These are phyloP conservation scores for Neurospora sp. DNA, from an alignment of 495 filamentous ascomycete genomes.

Conservation along the genomic window DNA sequence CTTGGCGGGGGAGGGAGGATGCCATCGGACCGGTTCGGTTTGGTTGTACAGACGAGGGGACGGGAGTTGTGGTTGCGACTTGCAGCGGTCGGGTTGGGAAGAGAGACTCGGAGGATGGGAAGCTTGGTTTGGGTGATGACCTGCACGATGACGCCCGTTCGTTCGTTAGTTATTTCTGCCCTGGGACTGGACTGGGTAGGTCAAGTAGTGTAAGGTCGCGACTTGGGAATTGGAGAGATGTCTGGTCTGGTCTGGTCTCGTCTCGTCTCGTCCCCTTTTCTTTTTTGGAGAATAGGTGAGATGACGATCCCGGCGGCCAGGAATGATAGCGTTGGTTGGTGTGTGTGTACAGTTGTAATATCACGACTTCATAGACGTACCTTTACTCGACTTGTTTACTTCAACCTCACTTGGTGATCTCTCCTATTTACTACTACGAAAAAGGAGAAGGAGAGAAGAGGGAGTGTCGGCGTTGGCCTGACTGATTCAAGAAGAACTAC, in stretches of 20 bases:
- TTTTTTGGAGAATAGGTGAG: not conserved
- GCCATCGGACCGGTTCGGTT: not conserved
- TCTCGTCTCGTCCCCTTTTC: not conserved
- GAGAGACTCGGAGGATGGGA: conserved; percentile 14
- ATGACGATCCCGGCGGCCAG: not conserved
- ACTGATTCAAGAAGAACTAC: not conserved
- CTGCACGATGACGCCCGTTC: conserved; percentile 16
- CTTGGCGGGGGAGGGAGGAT: not conserved
- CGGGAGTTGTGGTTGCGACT: not conserved
- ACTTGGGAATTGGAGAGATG: not conserved
- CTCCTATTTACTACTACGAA: no score
- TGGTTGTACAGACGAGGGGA: not conserved
- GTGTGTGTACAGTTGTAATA: not conserved
- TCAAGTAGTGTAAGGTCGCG: not conserved
- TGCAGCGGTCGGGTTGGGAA: not conserved
- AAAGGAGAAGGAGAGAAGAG: not conserved
- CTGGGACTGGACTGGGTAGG: not conserved
- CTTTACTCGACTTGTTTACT: not conserved
- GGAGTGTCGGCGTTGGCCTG: not conserved
- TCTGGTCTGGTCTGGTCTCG: not conserved
- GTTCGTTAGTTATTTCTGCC: not conserved
- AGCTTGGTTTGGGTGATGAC: conserved; percentile 18
- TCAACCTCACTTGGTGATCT: not conserved
- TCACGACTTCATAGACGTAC: not conserved
- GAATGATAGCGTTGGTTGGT: not conserved